Evolutionary conservation across 495 filamentous ascomycete species (phyloP).

Genomic region (Xylaria castorea): DNA sequence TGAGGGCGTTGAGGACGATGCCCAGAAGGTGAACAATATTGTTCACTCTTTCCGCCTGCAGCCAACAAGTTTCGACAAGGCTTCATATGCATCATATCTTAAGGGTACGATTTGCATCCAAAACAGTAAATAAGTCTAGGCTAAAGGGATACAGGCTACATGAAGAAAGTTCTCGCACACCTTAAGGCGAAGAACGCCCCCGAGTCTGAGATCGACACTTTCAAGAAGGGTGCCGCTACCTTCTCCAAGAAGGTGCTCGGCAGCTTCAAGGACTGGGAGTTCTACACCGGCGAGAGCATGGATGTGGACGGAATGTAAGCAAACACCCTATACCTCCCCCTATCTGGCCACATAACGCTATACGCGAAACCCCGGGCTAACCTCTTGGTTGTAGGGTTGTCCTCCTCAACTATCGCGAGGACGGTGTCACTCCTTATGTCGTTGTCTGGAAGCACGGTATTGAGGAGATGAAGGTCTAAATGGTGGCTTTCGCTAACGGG

Average conservation of each 20-base stretch:
- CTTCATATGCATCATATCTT: constrained; percentile 76
- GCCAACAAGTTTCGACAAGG: constrained; percentile 82
- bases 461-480: constrained; percentile 89
- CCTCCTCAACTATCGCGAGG: constrained; percentile 96
- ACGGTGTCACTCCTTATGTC: constrained; percentile 88
- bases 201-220: constrained; percentile 70
- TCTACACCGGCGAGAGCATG: constrained; percentile 90
- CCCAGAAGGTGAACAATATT: constrained; percentile 88
- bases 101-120: constrained; percentile 57
- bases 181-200: constrained; percentile 67
- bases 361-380: constrained; percentile 4
- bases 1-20: constrained; percentile 71
- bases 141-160: constrained; percentile 68
- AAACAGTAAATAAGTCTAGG: background rate
- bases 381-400: constrained; percentile 69
- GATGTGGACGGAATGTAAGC: constrained; percentile 85
- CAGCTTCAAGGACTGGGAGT: constrained; percentile 95
- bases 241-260: constrained; percentile 79
- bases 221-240: constrained; percentile 73
- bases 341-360: constrained; percentile 31
- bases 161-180: constrained; percentile 80
- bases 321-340: constrained; percentile 36
- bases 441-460: constrained; percentile 97
- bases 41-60: constrained; percentile 90
- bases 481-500: background rate